phyloP scores from a whole-genome alignment of 139 green algal genomes.

The Closterium sp. region DNA sequence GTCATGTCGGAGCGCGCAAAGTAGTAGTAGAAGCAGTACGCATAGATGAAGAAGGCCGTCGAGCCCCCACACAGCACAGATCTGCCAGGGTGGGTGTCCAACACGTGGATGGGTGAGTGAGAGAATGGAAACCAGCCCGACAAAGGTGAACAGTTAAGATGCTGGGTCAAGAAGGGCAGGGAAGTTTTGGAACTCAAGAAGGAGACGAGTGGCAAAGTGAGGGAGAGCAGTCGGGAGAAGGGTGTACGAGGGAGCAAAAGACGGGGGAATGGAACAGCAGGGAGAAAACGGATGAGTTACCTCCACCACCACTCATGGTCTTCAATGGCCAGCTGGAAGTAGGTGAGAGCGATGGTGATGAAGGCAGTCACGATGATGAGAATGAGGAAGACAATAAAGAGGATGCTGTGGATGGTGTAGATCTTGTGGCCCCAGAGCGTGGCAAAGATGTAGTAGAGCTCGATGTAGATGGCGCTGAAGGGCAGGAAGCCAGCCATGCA shows the following conservation, averaged over 20 bases:
- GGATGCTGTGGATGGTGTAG: slow-evolving; percentile 67
- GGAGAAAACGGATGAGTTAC: not conserved
- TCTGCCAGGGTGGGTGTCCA: not conserved
- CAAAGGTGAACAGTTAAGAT: not conserved
- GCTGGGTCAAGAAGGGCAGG: not conserved
- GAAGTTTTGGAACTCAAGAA: not conserved
- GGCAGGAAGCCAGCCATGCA: slow-evolving; percentile 68
- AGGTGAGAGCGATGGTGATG: slow-evolving; percentile 63
- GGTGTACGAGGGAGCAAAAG: no score
- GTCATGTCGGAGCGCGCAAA: slow-evolving; percentile 63
- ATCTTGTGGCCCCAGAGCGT: slow-evolving; percentile 95
- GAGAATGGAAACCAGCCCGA: not conserved
- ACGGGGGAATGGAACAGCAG: not conserved
- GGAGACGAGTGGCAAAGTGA: not conserved
- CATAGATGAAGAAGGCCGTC: slow-evolving; percentile 90
- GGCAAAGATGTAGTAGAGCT: slow-evolving; percentile 75
- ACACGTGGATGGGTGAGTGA: not conserved
- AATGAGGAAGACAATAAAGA: slow-evolving; percentile 69
- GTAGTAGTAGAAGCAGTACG: slow-evolving; percentile 98
- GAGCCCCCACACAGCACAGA: slow-evolving; percentile 90
- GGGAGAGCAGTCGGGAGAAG: not conserved
- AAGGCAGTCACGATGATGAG: slow-evolving; percentile 64
- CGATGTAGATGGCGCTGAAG: slow-evolving; percentile 74
- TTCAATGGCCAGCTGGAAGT: slow-evolving; percentile 65
- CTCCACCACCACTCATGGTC: slow-evolving; percentile 65